Evolutionary conservation across 768 basidiomycete genomes (phyloP).

Genomic region (Tremella mesenterica): DNA sequence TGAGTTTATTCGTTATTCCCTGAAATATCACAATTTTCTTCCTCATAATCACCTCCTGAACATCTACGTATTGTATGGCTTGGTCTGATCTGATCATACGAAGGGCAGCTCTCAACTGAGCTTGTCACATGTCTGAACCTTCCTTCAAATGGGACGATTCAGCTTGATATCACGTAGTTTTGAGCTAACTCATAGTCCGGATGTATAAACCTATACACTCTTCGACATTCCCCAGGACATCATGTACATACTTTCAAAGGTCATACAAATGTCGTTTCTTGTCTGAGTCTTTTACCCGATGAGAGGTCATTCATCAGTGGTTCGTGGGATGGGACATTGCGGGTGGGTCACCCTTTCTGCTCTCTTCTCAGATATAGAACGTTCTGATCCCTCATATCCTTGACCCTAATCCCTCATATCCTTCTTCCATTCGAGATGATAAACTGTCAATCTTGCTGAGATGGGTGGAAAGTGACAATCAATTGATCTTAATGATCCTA

Average conservation of each 20-base stretch:
- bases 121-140: neutral
- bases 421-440: neutral
- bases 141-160: no score
- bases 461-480: no score
- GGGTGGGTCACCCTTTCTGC: constrained; percentile 51
- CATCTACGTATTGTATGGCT: neutral
- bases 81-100: no score
- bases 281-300: constrained; percentile 67
- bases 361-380: neutral
- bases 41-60: no score
- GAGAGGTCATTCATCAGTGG: constrained; percentile 83
- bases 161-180: no score
- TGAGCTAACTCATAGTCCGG: constrained; percentile 54
- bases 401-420: no score
- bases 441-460: neutral
- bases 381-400: no score
- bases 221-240: constrained; percentile 83
- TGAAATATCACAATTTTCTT: no score
- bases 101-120: neutral
- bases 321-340: constrained; percentile 85
- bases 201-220: constrained; percentile 83
- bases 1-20: constrained; percentile 46
- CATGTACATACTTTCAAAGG: constrained; percentile 63
- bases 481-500: no score
- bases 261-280: constrained; percentile 66